Conservation (phyloP, 805 yeast species). For the Ogataea angusta region DNA sequence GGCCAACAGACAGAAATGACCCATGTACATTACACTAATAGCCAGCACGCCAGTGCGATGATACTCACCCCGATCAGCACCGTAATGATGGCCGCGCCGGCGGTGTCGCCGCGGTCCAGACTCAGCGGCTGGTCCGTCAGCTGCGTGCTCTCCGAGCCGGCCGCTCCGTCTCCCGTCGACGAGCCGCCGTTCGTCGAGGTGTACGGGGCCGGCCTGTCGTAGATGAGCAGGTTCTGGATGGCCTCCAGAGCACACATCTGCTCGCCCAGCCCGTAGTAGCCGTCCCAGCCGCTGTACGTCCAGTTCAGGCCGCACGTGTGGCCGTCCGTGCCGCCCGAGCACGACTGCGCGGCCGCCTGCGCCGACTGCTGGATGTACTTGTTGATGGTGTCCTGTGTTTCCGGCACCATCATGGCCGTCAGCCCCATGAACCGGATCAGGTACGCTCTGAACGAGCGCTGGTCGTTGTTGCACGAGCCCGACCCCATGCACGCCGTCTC, state of each 20-base stretch:
- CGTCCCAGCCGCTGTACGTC: constrained; percentile 60
- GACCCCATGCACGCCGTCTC: constrained; percentile 81
- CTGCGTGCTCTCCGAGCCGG: constrained; percentile 51
- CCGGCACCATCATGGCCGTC: constrained; percentile 71
- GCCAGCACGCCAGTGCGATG: constrained; percentile 28
- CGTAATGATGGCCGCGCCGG: constrained; percentile 71
- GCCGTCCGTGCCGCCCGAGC: constrained; percentile 72
- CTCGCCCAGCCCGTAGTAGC: constrained; percentile 70
- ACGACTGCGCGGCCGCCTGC: constrained; percentile 63
- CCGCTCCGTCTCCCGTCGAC: constrained; percentile 55
- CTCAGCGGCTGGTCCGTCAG: constrained; percentile 38
- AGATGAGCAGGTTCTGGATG: constrained; percentile 47
- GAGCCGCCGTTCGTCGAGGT: constrained; percentile 35
- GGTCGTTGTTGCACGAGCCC: constrained; percentile 74
- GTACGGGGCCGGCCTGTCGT: constrained; percentile 48
- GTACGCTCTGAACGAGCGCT: constrained; percentile 88
- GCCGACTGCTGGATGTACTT: constrained; percentile 49
- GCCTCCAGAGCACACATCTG: constrained; percentile 72
- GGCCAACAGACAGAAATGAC: constrained; percentile 7
- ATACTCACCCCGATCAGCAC: constrained; percentile 44
- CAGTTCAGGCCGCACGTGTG: constrained; percentile 76
- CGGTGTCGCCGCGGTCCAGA: constrained; percentile 47
- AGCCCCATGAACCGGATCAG: constrained; percentile 70
- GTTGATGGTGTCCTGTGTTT: constrained; percentile 38
- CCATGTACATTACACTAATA: constrained; percentile 18